Base-by-base conservation (phyloP, 208 protist species). In the Crithidia mellificae region DNA sequence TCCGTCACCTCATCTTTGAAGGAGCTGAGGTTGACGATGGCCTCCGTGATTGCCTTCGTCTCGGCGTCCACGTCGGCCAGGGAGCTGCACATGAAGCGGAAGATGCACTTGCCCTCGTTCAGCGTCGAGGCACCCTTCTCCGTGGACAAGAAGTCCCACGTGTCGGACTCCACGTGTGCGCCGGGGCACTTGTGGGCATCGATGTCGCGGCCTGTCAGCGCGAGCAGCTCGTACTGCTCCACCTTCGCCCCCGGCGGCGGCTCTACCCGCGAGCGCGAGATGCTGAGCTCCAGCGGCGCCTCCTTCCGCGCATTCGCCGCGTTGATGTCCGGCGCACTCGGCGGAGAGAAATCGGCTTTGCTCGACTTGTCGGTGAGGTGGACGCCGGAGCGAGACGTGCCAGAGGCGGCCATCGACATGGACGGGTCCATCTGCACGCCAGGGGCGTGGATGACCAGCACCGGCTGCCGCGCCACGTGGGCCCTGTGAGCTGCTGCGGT, bases 91-190 rank as follows among this genome's bases (percentile, higher is more conserved):
- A 93, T 68, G 77, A 96, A 96, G 72, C 85, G 78, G 57, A 94
- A 96, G 9, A 91, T 76, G 41, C 78, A 85, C 59, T 82, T 73
- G 22, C 91, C 91, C 17, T 71, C 59, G 61, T 91, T 91, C 44
- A 96, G 84, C 24, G 78, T 50, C 27, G 81, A 44, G 5, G 77
- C 43, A 5, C 74, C 70, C 19, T 58, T 25, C 14, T 76, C 59
- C 7, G 65, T 29, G 2, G 86, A 81, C n/a, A 95, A 69, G 38
- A 95, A 95, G 78, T 95, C 87, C 87, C 90, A 95, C 29, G 85
- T 78, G 59, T 84, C 52, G 59, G 64, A 71, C 36, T 80, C 78
- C 0, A 92, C 73, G 22, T 77, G 30, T 7, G 80, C 70, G 50
- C 74, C 74, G 17, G 81, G 78, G 44, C 34, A 47, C 50, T 72